phyloP scores from a whole-genome alignment of 441 rosid species.

The Breynia disticha region DNA sequence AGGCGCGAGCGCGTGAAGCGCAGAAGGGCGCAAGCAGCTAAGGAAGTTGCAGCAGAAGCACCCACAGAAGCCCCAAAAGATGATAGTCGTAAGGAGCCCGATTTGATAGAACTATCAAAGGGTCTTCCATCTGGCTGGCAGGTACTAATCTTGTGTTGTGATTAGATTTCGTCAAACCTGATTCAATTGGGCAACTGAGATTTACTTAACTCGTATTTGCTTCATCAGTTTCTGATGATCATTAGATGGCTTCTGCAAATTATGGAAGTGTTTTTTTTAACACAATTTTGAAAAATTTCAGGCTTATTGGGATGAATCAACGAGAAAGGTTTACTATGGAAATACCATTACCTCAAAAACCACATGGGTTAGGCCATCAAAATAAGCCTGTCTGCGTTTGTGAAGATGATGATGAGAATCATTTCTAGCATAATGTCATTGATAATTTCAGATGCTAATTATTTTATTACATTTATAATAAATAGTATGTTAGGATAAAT shows the following conservation, averaged over 20 bases:
- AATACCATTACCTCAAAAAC: slow-evolving; percentile 46
- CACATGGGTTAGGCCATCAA: slow-evolving; percentile 47
- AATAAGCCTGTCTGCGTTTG: slow-evolving; percentile 12
- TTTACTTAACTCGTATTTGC: no score
- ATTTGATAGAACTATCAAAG: slow-evolving; percentile 31
- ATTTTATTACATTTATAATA: no score
- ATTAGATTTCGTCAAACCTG: background rate
- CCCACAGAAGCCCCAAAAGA: slow-evolving; percentile 16
- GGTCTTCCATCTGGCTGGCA: slow-evolving; percentile 65
- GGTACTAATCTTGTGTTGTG: slow-evolving; percentile 19
- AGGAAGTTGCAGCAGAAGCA: slow-evolving; percentile 25
- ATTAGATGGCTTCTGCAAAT: background rate
- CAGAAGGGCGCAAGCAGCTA: slow-evolving; percentile 52
- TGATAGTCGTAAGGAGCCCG: no score
- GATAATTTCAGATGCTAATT: no score
- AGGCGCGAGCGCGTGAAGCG: slow-evolving; percentile 95
- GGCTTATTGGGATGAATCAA: slow-evolving; percentile 56
- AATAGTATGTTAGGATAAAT: no score
- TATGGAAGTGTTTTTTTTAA: background rate
- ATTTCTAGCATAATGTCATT: no score
- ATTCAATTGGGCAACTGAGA: background rate
- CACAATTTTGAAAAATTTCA: slow-evolving; percentile 9
- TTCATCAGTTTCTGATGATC: background rate
- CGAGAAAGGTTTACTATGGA: slow-evolving; percentile 54
- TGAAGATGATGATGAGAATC: no score